Evolutionary conservation across 2,329 filamentous ascomycete genomes (phyloP).

Genomic region (Pestalotiopsis sp.): DNA sequence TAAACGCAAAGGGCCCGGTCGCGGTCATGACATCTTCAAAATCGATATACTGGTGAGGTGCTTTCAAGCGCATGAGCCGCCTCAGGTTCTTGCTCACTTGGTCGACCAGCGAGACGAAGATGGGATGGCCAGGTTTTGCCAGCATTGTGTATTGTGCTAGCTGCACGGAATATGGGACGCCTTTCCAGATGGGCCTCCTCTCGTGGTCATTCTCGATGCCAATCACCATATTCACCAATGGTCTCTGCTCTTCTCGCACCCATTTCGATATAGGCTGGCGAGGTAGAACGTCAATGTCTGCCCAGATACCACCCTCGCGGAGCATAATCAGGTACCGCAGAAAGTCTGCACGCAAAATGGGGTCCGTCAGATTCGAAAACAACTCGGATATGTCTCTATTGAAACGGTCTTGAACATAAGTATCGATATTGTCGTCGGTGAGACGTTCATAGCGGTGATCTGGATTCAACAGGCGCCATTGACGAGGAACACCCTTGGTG

Average conservation of each 20-base stretch:
- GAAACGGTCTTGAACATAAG: background rate
- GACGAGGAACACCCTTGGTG: slow-evolving; percentile 29
- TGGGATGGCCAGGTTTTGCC: slow-evolving; percentile 71
- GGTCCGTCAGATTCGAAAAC: background rate
- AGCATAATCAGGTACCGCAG: slow-evolving; percentile 65
- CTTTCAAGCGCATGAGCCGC: background rate
- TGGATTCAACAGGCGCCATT: slow-evolving; percentile 18
- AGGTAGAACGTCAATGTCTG: slow-evolving; percentile 68
- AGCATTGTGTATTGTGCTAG: slow-evolving; percentile 78
- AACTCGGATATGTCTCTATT: background rate
- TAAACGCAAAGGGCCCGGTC: slow-evolving; percentile 5
- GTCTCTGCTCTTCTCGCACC: slow-evolving; percentile 50
- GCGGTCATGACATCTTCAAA: slow-evolving; percentile 7
- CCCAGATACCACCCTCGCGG: slow-evolving; percentile 72
- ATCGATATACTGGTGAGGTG: background rate
- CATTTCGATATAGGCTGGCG: slow-evolving; percentile 68
- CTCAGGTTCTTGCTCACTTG: background rate
- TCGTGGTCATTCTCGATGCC: slow-evolving; percentile 69
- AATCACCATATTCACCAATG: slow-evolving; percentile 44
- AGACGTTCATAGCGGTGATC: background rate
- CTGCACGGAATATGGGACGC: slow-evolving; percentile 70
- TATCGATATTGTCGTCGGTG: background rate
- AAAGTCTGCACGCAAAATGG: slow-evolving; percentile 59
- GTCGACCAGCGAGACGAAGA: slow-evolving; percentile 63
- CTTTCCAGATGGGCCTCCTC: slow-evolving; percentile 44